Evolutionary conservation across 106 monocot genomes (phyloP), one percentile per base, ranked within the genome.

Genomic region (Acanthochlamys bracteata): DNA sequence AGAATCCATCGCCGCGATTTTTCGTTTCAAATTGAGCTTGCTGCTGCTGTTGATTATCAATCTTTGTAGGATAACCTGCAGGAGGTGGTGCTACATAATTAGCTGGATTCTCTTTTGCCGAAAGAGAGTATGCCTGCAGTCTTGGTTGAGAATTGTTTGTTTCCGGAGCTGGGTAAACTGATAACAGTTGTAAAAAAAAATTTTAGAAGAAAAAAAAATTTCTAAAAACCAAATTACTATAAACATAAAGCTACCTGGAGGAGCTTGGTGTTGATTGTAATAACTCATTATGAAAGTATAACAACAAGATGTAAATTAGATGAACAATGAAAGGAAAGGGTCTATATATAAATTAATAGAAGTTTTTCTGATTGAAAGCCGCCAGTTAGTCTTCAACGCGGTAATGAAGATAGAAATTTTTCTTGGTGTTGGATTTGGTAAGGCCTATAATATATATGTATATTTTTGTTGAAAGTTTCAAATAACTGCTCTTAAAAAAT

Each of bases 1-100:
- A 70, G 45, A 70, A 70, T 13, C 26, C 70, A 49, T 70, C 70
- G 0, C 70, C 60, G 17, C 70, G 70, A 12, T 2, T 19, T 25
- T 59, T 70, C 0, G 70, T 70, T 19, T 70, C 47, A 23, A 49
- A 11, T 2, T 45, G 60, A 25, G 25, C 46, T 27, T 14, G 55
- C 11, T 70, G 59, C 0, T 12, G 16, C 19, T 66, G 33, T 0
- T 49, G 64, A 64, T 25, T 20, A 0, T 1, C 52, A 39, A 25
- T n/a, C 0, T 33, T 53, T 16, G 53, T 9, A 21, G 66, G 66
- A 53, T 66, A 66, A n/a, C 66, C 66, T 14, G 53, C 25, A 24
- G 66, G 66, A 66, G 64, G 47, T 43, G 64, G 64, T 43, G 64
- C 12, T 14, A 7, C 39, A 0, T 39, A 39, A 2, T 25, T 40